Evolutionary conservation across 371 early-diverging fungal genomes (phyloP), one percentile per base, ranked within the genome.

Genomic region (Catenaria anguillulae): DNA sequence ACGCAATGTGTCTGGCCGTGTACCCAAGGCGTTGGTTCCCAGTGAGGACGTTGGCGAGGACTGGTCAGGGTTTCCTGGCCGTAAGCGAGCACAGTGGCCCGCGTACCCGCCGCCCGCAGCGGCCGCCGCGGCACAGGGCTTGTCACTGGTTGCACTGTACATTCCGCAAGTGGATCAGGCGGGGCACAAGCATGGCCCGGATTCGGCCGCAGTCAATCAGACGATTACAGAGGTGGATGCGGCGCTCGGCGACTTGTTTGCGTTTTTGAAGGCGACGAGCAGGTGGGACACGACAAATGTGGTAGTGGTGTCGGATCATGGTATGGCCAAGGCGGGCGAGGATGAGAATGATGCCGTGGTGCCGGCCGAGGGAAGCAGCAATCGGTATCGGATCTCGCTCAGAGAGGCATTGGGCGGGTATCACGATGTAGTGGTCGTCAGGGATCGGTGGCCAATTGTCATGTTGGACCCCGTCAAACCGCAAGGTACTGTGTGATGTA

Each of bases 281-380:
- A 64, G 91, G 46, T 76, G 78, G 40, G 58, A 77, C 1, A 70
- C 79, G 35, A 83, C 87, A 34, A 86, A 94, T 67, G 60, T 92
- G 21, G 75, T 96, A n/a, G 67, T 94, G 31, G 90, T 92, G 17
- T 82, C 90, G 63, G 95, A 94, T 69, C 97, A 95, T 63, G 95
- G 97, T 1, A 94, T 96, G 94, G 77, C 89, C 10, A 66, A 73
- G 37, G 71, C 67, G 40, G 17, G 40, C 40, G 40, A 40, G 10
- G 40, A 10, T 5, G 40, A 40, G 40, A 5, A 40, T 40, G 52
- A 29, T 31, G 21, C 26, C 29, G 8, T 29, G 15, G 10, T 6
- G 52, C 26, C 52, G 5, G 15, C 4, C 52, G 52, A 50, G 46
- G n/a, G 23, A n/a, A n/a, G n/a, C n/a, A n/a, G n/a, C 52, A 23